A percentile compares a stretch with the other conserved stretches of the same genome.
Conservation (phyloP, 2,329 filamentous ascomycete genomes). For the Ampelomyces quisqualis region DNA sequence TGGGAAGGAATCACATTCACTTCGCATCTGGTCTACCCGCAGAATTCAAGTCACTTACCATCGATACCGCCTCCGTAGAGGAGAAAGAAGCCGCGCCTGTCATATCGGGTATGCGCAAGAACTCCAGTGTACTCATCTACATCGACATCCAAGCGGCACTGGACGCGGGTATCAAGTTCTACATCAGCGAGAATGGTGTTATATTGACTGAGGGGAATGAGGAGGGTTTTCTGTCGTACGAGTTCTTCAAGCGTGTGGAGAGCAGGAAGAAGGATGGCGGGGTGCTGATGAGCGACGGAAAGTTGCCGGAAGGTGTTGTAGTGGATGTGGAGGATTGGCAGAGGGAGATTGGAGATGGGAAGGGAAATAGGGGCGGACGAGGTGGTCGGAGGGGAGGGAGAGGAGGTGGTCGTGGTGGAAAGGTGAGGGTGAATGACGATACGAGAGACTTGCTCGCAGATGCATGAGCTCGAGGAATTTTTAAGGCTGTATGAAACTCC, state of each 20-base stretch:
- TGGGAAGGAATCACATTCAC: constrained; percentile 87
- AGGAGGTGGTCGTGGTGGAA: constrained; percentile 21
- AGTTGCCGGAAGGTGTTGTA: constrained; percentile 49
- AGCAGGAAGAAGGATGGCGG: constrained; percentile 61
- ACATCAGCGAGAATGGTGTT: constrained; percentile 58
- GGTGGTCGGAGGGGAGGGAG: constrained; percentile 26
- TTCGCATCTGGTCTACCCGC: constrained; percentile 73
- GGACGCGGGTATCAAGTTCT: constrained; percentile 65
- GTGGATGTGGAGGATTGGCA: constrained; percentile 42
- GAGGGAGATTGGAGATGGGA: constrained; percentile 28
- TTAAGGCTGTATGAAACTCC: too few relatives aligned
- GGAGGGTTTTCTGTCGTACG: constrained; percentile 40
- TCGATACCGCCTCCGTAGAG: constrained; percentile 21
- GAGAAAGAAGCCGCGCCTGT: constrained; percentile 50
- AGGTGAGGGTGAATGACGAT: constrained; percentile 27
- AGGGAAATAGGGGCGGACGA: constrained; percentile 23
- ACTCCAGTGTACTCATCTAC: constrained; percentile 66
- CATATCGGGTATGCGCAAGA: constrained; percentile 76
- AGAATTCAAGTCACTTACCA: constrained; percentile 38
- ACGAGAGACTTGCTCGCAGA: constrained; percentile 23
- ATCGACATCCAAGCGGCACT: constrained; percentile 70
- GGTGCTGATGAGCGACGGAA: constrained; percentile 70
- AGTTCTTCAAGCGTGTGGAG: constrained; percentile 70
- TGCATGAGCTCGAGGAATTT: background rate
- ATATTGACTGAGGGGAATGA: constrained; percentile 53